Conservation (phyloP, 2,329 filamentous ascomycete species). For the Ophiostoma angusticollis region DNA sequence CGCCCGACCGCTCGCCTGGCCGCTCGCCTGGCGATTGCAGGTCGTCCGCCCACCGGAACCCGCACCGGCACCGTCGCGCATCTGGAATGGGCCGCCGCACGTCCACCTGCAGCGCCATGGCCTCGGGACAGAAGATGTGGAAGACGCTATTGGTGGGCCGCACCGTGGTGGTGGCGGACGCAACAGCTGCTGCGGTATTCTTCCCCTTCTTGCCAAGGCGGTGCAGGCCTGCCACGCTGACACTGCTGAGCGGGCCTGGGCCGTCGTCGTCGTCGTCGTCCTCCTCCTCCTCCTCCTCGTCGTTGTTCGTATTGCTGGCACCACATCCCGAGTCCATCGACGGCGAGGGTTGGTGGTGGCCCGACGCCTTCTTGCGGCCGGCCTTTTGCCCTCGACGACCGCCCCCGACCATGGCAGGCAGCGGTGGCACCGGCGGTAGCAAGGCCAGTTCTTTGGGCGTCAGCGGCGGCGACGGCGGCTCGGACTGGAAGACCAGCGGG, state of each 20-base stretch:
- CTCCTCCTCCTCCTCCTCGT: no score
- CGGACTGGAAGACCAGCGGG: conserved; percentile 17
- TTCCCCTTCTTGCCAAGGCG: conserved; percentile 1
- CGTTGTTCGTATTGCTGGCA: no score
- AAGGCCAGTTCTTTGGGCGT: conserved; percentile 10
- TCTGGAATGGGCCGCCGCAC: conserved; percentile 18
- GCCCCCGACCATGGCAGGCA: background rate
- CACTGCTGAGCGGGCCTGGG: background rate
- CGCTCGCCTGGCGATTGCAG: background rate
- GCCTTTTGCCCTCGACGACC: no score
- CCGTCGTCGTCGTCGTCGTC: background rate
- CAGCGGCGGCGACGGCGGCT: conserved; percentile 16
- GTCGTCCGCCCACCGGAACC: conserved; percentile 22
- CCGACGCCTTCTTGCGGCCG: background rate
- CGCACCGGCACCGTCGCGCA: conserved; percentile 21
- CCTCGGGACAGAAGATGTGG: conserved; percentile 27
- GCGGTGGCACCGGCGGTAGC: conserved; percentile 4
- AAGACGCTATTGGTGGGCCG: conserved; percentile 27
- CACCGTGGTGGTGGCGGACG: background rate
- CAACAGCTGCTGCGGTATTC: background rate
- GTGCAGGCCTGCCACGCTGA: no score
- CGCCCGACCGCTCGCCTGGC: background rate
- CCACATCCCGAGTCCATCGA: conserved; percentile 2
- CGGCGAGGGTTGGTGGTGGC: background rate
- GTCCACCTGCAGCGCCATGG: conserved; percentile 27